Conservation (phyloP, 2,329 filamentous ascomycete genomes). For the Exophiala alcalophila region DNA sequence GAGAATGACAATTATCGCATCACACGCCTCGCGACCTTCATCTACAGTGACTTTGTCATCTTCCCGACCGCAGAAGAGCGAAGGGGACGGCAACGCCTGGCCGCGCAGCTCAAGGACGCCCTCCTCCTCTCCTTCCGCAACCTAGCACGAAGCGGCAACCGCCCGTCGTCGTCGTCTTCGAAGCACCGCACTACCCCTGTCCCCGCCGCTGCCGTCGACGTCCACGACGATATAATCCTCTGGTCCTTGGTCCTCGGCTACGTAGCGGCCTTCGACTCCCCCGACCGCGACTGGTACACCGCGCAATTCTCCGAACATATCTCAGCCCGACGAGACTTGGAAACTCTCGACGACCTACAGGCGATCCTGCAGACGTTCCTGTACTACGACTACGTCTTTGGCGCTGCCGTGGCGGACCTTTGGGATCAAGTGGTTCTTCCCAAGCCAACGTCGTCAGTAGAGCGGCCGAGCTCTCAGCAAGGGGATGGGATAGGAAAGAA, state of each 20-base stretch:
- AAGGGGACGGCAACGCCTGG: not conserved
- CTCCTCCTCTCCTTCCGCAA: not conserved
- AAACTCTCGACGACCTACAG: not conserved
- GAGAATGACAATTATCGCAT: not conserved
- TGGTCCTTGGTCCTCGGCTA: slow-evolving; percentile 6
- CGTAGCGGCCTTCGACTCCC: slow-evolving; percentile 1
- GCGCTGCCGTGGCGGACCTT: not conserved
- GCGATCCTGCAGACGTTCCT: not conserved
- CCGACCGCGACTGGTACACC: slow-evolving; percentile 2
- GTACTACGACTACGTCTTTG: slow-evolving; percentile 1
- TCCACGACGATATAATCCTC: slow-evolving; percentile 3
- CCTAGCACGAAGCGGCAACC: no score
- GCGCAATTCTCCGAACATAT: slow-evolving; percentile 26
- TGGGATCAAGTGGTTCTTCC: not conserved
- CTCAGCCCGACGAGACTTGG: not conserved
- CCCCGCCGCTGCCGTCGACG: not conserved
- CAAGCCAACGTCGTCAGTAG: no score
- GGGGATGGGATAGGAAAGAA: no score
- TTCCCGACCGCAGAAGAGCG: not conserved
- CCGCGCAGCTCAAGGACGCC: not conserved
- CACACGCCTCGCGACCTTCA: slow-evolving; percentile 2
- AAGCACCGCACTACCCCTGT: not conserved
- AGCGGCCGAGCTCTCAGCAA: no score
- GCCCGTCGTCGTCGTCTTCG: not conserved
- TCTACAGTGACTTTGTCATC: slow-evolving; percentile 6